A percentile compares a stretch with the other conserved stretches of the same genome.
Evolutionary conservation across 768 basidiomycete species (phyloP).

Genomic region (Heimioporus sp.): DNA sequence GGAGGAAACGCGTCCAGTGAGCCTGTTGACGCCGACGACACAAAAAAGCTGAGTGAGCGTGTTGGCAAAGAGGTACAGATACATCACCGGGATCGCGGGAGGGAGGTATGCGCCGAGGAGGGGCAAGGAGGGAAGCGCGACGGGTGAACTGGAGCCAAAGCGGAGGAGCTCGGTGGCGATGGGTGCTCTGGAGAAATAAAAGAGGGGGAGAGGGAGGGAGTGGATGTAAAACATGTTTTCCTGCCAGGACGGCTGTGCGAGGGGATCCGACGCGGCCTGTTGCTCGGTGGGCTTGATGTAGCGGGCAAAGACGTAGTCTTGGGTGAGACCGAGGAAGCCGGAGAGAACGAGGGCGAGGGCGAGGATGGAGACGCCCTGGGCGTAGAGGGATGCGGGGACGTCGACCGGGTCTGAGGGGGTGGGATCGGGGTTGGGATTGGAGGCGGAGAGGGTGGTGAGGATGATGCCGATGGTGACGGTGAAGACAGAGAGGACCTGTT

Average conservation of each 20-base stretch:
- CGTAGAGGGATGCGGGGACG: slow-evolving; percentile 40
- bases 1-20: slow-evolving; percentile 73
- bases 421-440: slow-evolving; percentile 35
- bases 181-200: slow-evolving; percentile 56
- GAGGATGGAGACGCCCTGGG: slow-evolving; percentile 72
- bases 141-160: slow-evolving; percentile 8
- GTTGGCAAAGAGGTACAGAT: slow-evolving; percentile 68
- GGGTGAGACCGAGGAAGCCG: slow-evolving; percentile 78
- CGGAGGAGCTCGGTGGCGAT: slow-evolving; percentile 33
- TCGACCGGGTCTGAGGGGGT: slow-evolving; percentile 4
- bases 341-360: slow-evolving; percentile 74
- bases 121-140: slow-evolving; percentile 11
- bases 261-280: slow-evolving; percentile 17
- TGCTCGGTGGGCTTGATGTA: slow-evolving; percentile 37
- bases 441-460: slow-evolving; percentile 78
- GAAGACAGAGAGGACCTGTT: slow-evolving; percentile 74
- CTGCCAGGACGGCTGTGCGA: slow-evolving; percentile 59
- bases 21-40: slow-evolving; percentile 81
- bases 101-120: slow-evolving; percentile 9
- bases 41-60: slow-evolving; percentile 84
- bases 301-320: slow-evolving; percentile 72
- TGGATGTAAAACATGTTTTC: slow-evolving; percentile 94
- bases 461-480: slow-evolving; percentile 78
- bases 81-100: slow-evolving; percentile 52
- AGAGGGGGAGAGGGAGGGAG: slow-evolving; percentile 76